Evolutionary conservation across 1,284 basidiomycete genomes (phyloP).

Genomic region (Heterobasidion irregulare): DNA sequence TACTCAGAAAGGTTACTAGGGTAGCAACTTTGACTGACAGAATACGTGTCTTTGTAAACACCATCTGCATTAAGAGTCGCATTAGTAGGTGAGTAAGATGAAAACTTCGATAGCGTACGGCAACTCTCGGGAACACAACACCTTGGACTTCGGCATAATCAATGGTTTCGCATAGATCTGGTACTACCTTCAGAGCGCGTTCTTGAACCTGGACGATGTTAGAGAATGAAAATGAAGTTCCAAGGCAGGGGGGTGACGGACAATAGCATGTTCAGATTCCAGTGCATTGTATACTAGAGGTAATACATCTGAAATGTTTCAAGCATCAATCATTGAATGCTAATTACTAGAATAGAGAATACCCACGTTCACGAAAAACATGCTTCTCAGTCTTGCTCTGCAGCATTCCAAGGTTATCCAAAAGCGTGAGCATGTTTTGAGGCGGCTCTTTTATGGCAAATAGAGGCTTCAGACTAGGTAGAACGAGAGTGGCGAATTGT

Average conservation of each 20-base stretch:
- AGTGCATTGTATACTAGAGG: conserved; percentile 93
- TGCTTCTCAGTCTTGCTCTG: conserved; percentile 86
- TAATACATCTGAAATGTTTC: conserved; percentile 63
- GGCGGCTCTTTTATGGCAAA: conserved; percentile 93
- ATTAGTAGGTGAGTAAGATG: neutral
- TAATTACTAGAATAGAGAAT: neutral
- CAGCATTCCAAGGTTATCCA: conserved; percentile 85
- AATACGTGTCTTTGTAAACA: conserved; percentile 86
- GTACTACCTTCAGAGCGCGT: conserved; percentile 78
- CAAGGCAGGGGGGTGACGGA: conserved; percentile 22
- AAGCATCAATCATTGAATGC: neutral
- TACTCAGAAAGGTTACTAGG: conserved; percentile 79
- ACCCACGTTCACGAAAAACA: conserved; percentile 84
- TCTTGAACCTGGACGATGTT: conserved; percentile 71
- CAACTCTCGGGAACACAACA: conserved; percentile 80
- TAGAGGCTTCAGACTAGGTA: conserved; percentile 86
- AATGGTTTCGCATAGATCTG: conserved; percentile 85
- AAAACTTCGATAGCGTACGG: conserved; percentile 34
- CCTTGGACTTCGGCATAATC: conserved; percentile 90
- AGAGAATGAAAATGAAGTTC: conserved; percentile 1
- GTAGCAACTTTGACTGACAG: conserved; percentile 87
- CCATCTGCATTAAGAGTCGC: conserved; percentile 38
- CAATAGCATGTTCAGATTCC: conserved; percentile 83
- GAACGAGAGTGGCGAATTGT: conserved; percentile 78
- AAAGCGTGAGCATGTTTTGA: conserved; percentile 89